Conservation (phyloP, 345 rosid genomes). For the Pugionium cornutum region DNA sequence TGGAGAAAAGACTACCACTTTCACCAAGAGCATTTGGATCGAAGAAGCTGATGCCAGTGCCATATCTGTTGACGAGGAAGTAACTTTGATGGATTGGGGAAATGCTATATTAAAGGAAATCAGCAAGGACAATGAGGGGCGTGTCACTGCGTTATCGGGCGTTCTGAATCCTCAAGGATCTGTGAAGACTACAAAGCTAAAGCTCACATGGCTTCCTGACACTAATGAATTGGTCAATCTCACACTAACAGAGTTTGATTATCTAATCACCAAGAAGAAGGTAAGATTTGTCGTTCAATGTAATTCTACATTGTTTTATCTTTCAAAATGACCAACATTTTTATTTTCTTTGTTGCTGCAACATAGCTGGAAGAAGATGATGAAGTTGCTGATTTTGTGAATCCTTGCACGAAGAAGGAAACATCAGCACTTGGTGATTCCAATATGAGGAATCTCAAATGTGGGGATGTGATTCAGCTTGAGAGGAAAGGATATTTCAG, state of each 20-base stretch:
- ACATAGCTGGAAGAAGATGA: slow-evolving; percentile 88
- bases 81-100: slow-evolving; percentile 97
- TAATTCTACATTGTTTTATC: not conserved
- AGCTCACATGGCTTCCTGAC: slow-evolving; percentile 89
- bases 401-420: slow-evolving; percentile 70
- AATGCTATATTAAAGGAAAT: slow-evolving; percentile 80
- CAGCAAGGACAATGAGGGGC: slow-evolving; percentile 60
- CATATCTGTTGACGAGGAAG: slow-evolving; percentile 72
- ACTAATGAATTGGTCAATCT: slow-evolving; percentile 59
- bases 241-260: slow-evolving; percentile 59
- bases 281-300: slow-evolving; percentile 33
- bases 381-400: slow-evolving; percentile 60
- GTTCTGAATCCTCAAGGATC: slow-evolving; percentile 81
- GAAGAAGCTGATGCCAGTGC: slow-evolving; percentile 73
- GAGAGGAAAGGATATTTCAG: slow-evolving; percentile 95
- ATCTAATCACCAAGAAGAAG: slow-evolving; percentile 76
- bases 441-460: slow-evolving; percentile 73
- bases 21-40: slow-evolving; percentile 74
- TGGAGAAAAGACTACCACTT: slow-evolving; percentile 90
- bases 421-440: slow-evolving; percentile 79
- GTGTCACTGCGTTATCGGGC: slow-evolving; percentile 56
- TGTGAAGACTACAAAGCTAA: slow-evolving; percentile 83
- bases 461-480: slow-evolving; percentile 73
- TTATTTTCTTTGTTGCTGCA: slow-evolving; percentile 14
- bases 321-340: not conserved